Evolutionary conservation across 768 basidiomycete genomes (phyloP).

Genomic region (Suillus discolor): DNA sequence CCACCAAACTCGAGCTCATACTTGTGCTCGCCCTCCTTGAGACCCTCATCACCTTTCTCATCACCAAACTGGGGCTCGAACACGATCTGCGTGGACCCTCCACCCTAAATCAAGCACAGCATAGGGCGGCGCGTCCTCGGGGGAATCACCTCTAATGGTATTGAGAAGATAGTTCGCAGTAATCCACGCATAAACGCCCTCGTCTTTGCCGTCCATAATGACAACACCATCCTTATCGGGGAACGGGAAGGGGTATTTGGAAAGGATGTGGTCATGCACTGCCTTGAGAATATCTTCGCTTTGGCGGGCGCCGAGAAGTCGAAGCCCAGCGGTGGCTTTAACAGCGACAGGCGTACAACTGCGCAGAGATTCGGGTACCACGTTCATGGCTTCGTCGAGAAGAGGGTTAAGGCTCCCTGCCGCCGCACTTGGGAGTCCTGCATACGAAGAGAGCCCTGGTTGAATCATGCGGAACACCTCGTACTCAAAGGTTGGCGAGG

Average conservation of each 20-base stretch:
- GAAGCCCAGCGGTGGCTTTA: slow-evolving; percentile 89
- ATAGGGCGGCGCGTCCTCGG: slow-evolving; percentile 55
- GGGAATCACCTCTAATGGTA: slow-evolving; percentile 61
- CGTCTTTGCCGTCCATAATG: slow-evolving; percentile 95
- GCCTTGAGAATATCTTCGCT: slow-evolving; percentile 74
- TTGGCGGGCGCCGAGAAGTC: slow-evolving; percentile 65
- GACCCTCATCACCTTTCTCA: slow-evolving; percentile 32
- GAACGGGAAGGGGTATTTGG: slow-evolving; percentile 68
- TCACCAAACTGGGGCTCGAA: slow-evolving; percentile 79
- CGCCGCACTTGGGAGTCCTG: slow-evolving; percentile 61
- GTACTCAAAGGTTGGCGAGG: slow-evolving; percentile 82
- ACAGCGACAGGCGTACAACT: slow-evolving; percentile 87
- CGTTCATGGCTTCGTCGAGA: slow-evolving; percentile 75
- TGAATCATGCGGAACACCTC: slow-evolving; percentile 86
- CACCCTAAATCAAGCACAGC: slow-evolving; percentile 96
- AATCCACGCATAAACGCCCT: slow-evolving; percentile 99
- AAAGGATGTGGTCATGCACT: slow-evolving; percentile 60
- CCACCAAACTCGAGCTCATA: slow-evolving; percentile 82
- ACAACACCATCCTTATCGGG: slow-evolving; percentile 67
- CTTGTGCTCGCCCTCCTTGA: slow-evolving; percentile 89
- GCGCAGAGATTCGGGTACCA: slow-evolving; percentile 66
- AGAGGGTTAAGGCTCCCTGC: slow-evolving; percentile 80
- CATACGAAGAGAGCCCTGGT: slow-evolving; percentile 76
- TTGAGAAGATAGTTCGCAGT: slow-evolving; percentile 92
- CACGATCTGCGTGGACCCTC: slow-evolving; percentile 97